A percentile compares a stretch with the other conserved stretches of the same genome.
Evolutionary conservation across 2,329 filamentous ascomycete species (phyloP).

Genomic region (Cercospora zeina): DNA sequence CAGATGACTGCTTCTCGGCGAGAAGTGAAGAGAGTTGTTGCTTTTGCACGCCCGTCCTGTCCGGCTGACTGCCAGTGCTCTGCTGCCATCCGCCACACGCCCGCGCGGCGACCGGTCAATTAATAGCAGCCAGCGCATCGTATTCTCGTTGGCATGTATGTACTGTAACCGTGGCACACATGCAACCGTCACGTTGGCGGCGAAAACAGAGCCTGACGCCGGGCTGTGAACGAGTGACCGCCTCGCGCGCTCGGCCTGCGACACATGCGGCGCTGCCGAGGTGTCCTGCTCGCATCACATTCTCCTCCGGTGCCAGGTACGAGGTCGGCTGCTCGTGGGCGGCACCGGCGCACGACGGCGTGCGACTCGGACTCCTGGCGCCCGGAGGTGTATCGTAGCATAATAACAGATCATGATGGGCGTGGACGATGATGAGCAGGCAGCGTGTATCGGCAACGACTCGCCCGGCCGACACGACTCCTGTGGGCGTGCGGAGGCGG

Average conservation of each 20-base stretch:
- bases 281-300: not conserved
- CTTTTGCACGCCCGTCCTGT: conserved; percentile 7
- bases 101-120: conserved; percentile 1
- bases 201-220: not conserved
- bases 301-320: no score
- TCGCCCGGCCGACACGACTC: not conserved
- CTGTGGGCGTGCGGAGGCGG: conserved; percentile 13
- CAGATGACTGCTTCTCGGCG: conserved; percentile 6
- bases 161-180: conserved; percentile 6
- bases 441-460: conserved; percentile 3
- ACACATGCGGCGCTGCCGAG: conserved; percentile 2
- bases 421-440: not conserved
- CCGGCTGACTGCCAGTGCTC: conserved; percentile 4
- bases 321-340: not conserved
- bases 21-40: conserved; percentile 10
- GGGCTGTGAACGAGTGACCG: conserved; percentile 6
- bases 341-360: not conserved
- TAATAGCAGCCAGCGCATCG: conserved; percentile 16
- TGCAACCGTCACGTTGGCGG: conserved; percentile 11
- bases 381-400: not conserved
- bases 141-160: conserved; percentile 15
- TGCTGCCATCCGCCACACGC: conserved; percentile 1
- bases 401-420: not conserved
- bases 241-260: conserved; percentile 11
- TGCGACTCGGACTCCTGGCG: not conserved